Evolutionary conservation across 2,329 filamentous ascomycete species (phyloP).

Genomic region (Sphaerulina populicola): DNA sequence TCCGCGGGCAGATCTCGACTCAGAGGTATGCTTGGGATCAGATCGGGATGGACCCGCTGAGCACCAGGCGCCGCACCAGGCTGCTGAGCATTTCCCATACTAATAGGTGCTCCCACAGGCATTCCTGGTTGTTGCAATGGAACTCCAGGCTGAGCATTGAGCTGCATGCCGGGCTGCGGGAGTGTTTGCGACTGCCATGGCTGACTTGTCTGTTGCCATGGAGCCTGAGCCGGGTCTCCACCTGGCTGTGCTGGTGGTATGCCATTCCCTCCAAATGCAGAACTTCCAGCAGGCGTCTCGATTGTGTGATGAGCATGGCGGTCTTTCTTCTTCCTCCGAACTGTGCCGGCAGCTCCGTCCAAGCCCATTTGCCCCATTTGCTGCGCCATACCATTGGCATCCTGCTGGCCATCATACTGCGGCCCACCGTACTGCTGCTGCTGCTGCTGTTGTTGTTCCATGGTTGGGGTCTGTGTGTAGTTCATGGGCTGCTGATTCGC

Average conservation of each 20-base stretch:
- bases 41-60: conserved; percentile 76
- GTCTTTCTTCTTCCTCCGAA: conserved; percentile 71
- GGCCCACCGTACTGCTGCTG: conserved; percentile 15
- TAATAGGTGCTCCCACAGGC: conserved; percentile 26
- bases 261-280: conserved; percentile 58
- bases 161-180: conserved; percentile 9
- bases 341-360: conserved; percentile 43
- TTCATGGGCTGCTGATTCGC: conserved; percentile 17
- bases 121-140: conserved; percentile 16
- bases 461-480: conserved; percentile 21
- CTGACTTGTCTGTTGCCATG: conserved; percentile 34
- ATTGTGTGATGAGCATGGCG: conserved; percentile 86
- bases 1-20: conserved; percentile 75
- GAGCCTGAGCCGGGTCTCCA: conserved; percentile 19
- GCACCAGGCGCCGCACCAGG: conserved; percentile 34
- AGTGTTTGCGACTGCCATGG: conserved; percentile 31
- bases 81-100: conserved; percentile 25
- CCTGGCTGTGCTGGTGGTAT: conserved; percentile 24
- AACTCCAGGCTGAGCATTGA: conserved; percentile 6
- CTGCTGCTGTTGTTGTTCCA: conserved; percentile 10
- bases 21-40: conserved; percentile 81
- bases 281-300: conserved; percentile 56
- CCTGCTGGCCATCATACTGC: conserved; percentile 17
- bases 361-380: conserved; percentile 75
- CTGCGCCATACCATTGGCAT: conserved; percentile 48